Percentiles rank a stretch among this genome's conserved stretches.
These are phyloP conservation scores for Kwoniella shandongensis DNA, from an alignment of 768 basidiomycete species.

Conservation along the genomic window DNA sequence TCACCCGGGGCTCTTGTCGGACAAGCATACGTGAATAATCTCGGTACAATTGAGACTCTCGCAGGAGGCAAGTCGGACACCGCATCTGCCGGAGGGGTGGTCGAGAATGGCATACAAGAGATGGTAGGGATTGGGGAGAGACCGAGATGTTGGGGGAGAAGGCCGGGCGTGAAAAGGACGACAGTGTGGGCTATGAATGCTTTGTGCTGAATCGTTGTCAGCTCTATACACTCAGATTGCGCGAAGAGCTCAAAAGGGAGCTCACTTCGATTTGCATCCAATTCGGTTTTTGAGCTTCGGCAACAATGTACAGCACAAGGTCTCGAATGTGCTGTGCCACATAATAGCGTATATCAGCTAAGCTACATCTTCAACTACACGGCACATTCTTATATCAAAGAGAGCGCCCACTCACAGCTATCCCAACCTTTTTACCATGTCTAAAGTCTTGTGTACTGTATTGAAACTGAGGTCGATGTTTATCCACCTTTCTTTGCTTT, in stretches of 20 bases:
- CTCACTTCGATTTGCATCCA: constrained; percentile 83
- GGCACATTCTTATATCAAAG: neutral
- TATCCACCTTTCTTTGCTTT: constrained; percentile 55
- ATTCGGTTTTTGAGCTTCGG: constrained; percentile 76
- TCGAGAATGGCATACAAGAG: constrained; percentile 61
- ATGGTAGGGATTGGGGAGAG: constrained; percentile 64
- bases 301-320: constrained; percentile 74
- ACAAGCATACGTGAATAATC: constrained; percentile 81
- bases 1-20: constrained; percentile 94
- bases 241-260: too few relatives aligned
- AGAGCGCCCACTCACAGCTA: constrained; percentile 64
- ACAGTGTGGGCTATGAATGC: constrained; percentile 75
- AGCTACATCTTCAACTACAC: too few relatives aligned
- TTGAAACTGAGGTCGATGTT: constrained; percentile 71
- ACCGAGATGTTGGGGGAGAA: constrained; percentile 67
- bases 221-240: neutral
- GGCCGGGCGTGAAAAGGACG: constrained; percentile 77
- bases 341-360: neutral
- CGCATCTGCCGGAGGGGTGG: constrained; percentile 53
- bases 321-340: constrained; percentile 78
- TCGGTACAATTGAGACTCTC: constrained; percentile 65
- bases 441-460: constrained; percentile 78
- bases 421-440: constrained; percentile 71
- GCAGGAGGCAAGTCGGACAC: constrained; percentile 54
- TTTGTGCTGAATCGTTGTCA: constrained; percentile 61